Evolutionary conservation across 2,329 filamentous ascomycete species (phyloP).

Genomic region (Sclerotinia nivalis): DNA sequence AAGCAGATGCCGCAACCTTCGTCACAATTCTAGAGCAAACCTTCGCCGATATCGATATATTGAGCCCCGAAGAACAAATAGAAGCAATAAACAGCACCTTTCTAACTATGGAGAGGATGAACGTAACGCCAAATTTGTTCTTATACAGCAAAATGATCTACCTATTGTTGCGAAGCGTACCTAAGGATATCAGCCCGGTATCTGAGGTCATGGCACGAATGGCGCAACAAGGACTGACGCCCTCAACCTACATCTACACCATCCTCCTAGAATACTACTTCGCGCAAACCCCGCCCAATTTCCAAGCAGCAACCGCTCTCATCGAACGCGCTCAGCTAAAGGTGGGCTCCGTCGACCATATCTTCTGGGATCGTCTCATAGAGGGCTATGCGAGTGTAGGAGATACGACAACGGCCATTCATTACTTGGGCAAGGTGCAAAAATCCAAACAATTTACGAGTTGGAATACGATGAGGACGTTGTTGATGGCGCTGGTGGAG

Average conservation of each 20-base stretch:
- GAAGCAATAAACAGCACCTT: conserved; percentile 57
- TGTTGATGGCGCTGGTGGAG: conserved; percentile 38
- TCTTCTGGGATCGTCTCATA: conserved; percentile 70
- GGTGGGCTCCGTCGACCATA: conserved; percentile 48
- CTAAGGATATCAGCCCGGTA: conserved; percentile 50
- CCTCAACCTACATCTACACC: conserved; percentile 70
- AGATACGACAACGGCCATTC: conserved; percentile 52
- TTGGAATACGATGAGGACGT: conserved; percentile 35
- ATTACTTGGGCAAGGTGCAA: conserved; percentile 46
- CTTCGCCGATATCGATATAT: conserved; percentile 46
- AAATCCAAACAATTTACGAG: conserved; percentile 28
- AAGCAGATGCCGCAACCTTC: conserved; percentile 69
- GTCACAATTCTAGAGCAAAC: conserved; percentile 68
- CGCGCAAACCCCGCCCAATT: conserved; percentile 55
- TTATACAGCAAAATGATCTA: conserved; percentile 72
- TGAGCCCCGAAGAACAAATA: conserved; percentile 52
- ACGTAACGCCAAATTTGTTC: conserved; percentile 59
- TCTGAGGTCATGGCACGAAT: conserved; percentile 65
- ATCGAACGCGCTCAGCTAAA: conserved; percentile 50
- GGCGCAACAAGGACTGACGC: conserved; percentile 51
- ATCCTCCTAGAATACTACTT: conserved; percentile 72
- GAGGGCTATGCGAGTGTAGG: conserved; percentile 62
- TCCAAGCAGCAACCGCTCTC: conserved; percentile 59
- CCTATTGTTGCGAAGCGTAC: conserved; percentile 50
- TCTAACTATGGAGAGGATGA: conserved; percentile 55